A percentile compares a stretch with the other conserved stretches of the same genome.
phyloP scores from a whole-genome alignment of 768 basidiomycete genomes.

The Calvatia gigantea region DNA sequence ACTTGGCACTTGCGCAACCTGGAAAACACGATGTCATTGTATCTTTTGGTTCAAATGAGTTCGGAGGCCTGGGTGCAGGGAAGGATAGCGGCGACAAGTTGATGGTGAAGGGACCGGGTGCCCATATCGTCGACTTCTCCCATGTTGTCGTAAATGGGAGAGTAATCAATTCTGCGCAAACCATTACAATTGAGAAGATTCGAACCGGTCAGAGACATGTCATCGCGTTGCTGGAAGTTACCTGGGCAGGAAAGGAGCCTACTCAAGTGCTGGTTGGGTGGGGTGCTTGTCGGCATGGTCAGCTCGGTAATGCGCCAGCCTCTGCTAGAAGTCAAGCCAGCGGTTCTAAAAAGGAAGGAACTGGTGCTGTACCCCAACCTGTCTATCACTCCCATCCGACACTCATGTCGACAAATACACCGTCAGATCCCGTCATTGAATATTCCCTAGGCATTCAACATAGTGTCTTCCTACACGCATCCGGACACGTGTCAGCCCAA shows the following conservation, averaged over 20 bases:
- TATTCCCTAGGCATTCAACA: slow-evolving; percentile 41
- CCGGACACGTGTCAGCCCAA: slow-evolving; percentile 45
- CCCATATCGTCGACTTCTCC: slow-evolving; percentile 42
- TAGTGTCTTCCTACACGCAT: slow-evolving; percentile 52
- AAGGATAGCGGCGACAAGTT: slow-evolving; percentile 6
- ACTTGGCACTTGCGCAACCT: slow-evolving; percentile 52
- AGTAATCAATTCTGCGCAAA: slow-evolving; percentile 18
- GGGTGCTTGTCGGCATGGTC: slow-evolving; percentile 84
- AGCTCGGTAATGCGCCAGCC: slow-evolving; percentile 49
- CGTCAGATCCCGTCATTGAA: slow-evolving; percentile 28
- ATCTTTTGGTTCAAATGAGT: slow-evolving; percentile 84
- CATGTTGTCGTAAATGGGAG: slow-evolving; percentile 29
- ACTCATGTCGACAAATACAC: slow-evolving; percentile 22
- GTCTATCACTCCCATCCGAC: slow-evolving; percentile 1
- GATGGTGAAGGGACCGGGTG: slow-evolving; percentile 13
- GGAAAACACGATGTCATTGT: slow-evolving; percentile 51
- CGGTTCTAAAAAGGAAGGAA: neutral
- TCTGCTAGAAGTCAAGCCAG: slow-evolving; percentile 1
- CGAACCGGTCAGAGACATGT: slow-evolving; percentile 73
- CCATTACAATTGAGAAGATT: slow-evolving; percentile 38
- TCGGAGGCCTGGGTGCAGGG: slow-evolving; percentile 73
- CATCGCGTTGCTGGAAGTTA: slow-evolving; percentile 39
- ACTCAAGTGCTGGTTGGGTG: slow-evolving; percentile 56
- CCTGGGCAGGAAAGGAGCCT: slow-evolving; percentile 19
- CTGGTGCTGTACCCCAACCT: neutral